A percentile compares a stretch with the other conserved stretches of the same genome.
phyloP scores from a whole-genome alignment of 768 basidiomycete genomes.

The Lentinula raphanica region DNA sequence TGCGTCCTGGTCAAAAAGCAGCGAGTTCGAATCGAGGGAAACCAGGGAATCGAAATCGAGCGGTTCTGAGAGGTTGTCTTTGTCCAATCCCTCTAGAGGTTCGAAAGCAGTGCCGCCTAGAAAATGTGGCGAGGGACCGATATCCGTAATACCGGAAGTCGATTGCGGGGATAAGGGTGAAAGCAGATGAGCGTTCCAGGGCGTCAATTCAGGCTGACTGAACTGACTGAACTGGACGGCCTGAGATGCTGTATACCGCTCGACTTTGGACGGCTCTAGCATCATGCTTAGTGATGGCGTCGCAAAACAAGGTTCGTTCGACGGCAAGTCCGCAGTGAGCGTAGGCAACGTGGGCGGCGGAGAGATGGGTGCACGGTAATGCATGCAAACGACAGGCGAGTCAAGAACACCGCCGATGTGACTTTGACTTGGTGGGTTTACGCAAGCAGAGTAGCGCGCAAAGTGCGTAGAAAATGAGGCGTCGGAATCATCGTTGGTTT shows the following conservation, averaged over 20 bases:
- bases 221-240: neutral
- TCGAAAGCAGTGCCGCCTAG: neutral
- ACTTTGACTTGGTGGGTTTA: neutral
- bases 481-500: neutral
- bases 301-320: too few species aligned
- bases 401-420: neutral
- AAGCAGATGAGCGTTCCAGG: neutral
- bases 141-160: neutral
- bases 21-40: neutral
- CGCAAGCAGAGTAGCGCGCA: neutral
- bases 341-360: constrained; percentile 4
- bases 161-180: constrained; percentile 1
- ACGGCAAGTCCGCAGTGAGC: neutral
- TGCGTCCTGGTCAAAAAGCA: neutral
- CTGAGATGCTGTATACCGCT: too few species aligned
- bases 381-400: neutral
- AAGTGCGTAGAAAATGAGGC: neutral
- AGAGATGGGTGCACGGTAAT: neutral
- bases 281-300: too few species aligned
- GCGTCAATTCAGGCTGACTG: neutral
- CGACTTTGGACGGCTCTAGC: neutral
- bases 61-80: neutral
- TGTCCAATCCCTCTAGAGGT: neutral
- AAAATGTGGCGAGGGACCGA: neutral
- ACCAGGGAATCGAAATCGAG: neutral